A percentile compares a stretch with the other conserved stretches of the same genome.
phyloP scores from a whole-genome alignment of 176 grass and related monocot genomes.

The Alopecurus myosuroides region DNA sequence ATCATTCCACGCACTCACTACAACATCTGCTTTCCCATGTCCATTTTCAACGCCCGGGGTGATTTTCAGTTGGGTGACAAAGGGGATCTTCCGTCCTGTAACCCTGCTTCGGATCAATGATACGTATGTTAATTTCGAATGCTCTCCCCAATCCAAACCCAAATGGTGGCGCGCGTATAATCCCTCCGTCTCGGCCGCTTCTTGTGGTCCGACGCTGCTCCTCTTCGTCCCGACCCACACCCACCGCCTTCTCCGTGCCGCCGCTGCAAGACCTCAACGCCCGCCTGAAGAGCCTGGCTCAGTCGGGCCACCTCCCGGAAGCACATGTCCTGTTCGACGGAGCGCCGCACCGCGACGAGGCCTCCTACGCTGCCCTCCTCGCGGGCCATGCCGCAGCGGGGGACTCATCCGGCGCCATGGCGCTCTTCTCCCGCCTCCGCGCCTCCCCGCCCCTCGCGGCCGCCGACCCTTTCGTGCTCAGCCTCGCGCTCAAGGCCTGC shows the following conservation, averaged over 20 bases:
- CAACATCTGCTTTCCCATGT: too few species aligned
- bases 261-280: slow-evolving; percentile 16
- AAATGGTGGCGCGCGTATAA: slow-evolving; percentile 13
- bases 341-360: slow-evolving; percentile 38
- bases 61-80: too few species aligned
- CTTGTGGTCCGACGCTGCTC: background rate
- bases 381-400: slow-evolving; percentile 23
- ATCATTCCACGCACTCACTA: too few species aligned
- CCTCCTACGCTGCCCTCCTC: slow-evolving; percentile 52
- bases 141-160: background rate
- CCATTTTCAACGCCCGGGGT: too few species aligned
- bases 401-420: slow-evolving; percentile 30
- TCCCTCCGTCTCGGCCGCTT: background rate
- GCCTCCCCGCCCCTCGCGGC: background rate
- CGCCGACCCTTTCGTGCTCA: slow-evolving; percentile 27
- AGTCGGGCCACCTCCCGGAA: slow-evolving; percentile 27
- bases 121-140: background rate
- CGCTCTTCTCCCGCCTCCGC: slow-evolving; percentile 35
- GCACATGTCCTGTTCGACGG: slow-evolving; percentile 51
- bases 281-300: slow-evolving; percentile 23
- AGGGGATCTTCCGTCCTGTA: too few species aligned
- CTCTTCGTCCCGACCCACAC: background rate
- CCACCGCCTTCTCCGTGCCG: background rate
- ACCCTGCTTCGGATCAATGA: background rate
- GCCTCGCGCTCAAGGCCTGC: slow-evolving; percentile 61